Percentiles rank a stretch among this genome's conserved stretches.
These are phyloP conservation scores for Epichloe bromicola DNA, from an alignment of 2,329 filamentous ascomycete species.

Conservation along the genomic window DNA sequence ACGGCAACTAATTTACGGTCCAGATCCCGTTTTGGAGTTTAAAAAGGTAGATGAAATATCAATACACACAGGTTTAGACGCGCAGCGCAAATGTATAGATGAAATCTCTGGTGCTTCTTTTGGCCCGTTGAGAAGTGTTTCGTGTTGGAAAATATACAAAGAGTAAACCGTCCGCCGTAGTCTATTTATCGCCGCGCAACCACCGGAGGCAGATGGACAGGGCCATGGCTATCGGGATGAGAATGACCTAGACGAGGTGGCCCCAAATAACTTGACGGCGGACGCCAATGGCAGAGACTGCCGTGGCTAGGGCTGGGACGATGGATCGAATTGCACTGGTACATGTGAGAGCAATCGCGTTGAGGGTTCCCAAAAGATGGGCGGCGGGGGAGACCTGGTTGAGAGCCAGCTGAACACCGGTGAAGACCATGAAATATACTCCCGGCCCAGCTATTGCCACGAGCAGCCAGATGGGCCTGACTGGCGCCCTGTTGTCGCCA, in stretches of 20 bases:
- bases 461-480: too few species aligned
- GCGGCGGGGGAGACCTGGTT: slow-evolving; percentile 59
- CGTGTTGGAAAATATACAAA: too few species aligned
- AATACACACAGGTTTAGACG: neutral
- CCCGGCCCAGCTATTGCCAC: slow-evolving; percentile 43
- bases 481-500: too few species aligned
- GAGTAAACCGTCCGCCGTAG: neutral
- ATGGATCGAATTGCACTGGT: slow-evolving; percentile 50
- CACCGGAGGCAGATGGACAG: slow-evolving; percentile 14
- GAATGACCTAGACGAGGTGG: slow-evolving; percentile 30
- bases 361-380: slow-evolving; percentile 47
- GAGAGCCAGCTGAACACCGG: slow-evolving; percentile 56
- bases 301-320: slow-evolving; percentile 51
- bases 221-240: slow-evolving; percentile 18
- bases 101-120: too few species aligned
- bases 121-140: too few species aligned
- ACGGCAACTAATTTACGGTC: neutral
- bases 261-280: slow-evolving; percentile 48
- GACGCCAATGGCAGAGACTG: slow-evolving; percentile 54
- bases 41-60: neutral
- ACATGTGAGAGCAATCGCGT: slow-evolving; percentile 41
- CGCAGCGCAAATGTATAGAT: too few species aligned
- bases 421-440: slow-evolving; percentile 58
- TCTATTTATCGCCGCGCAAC: slow-evolving; percentile 12
- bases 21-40: neutral